Percentiles rank a stretch among this genome's conserved stretches.
These are phyloP conservation scores for Cordia subcordata DNA, from an alignment of 257 asterid species.

Conservation along the genomic window DNA sequence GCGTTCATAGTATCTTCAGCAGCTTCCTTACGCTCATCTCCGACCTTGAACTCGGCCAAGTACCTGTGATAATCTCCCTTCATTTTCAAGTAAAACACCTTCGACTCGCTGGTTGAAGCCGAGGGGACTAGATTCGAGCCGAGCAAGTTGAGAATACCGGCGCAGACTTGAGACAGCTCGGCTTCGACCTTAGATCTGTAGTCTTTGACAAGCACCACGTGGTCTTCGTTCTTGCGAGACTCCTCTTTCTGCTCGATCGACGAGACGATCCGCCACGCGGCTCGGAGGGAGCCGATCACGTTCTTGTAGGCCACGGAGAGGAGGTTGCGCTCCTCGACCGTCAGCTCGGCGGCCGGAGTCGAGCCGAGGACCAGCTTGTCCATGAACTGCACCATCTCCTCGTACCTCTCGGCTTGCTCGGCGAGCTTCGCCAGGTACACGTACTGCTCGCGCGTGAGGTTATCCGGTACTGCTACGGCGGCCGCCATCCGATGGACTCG, in stretches of 20 bases:
- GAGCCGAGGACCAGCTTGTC: conserved; percentile 36
- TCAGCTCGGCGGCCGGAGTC: conserved; percentile 35
- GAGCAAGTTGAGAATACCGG: conserved; percentile 36
- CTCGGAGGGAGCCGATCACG: conserved; percentile 49
- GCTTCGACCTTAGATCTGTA: conserved; percentile 42
- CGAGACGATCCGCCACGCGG: conserved; percentile 46
- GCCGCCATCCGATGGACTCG: conserved; percentile 21
- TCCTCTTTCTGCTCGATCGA: conserved; percentile 49
- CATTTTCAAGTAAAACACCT: conserved; percentile 48
- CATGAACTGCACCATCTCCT: conserved; percentile 51
- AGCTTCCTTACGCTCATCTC: conserved; percentile 40
- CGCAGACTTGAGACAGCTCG: conserved; percentile 34
- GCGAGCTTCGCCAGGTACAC: conserved; percentile 44
- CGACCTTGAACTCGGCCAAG: conserved; percentile 38
- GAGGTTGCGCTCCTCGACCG: conserved; percentile 46
- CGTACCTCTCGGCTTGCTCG: conserved; percentile 49
- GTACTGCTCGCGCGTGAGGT: conserved; percentile 36
- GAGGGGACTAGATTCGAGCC: conserved; percentile 40
- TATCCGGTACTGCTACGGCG: conserved; percentile 22
- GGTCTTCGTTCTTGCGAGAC: conserved; percentile 45
- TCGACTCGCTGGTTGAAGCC: conserved; percentile 32
- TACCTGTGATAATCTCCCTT: conserved; percentile 45
- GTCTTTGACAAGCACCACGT: conserved; percentile 34
- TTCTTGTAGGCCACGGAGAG: conserved; percentile 50
- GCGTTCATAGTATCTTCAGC: conserved; percentile 48